Evolutionary conservation across 352 stramenopile species (phyloP), one percentile per base, ranked within the genome.

Genomic region (Phytophthora gonapodyides): DNA sequence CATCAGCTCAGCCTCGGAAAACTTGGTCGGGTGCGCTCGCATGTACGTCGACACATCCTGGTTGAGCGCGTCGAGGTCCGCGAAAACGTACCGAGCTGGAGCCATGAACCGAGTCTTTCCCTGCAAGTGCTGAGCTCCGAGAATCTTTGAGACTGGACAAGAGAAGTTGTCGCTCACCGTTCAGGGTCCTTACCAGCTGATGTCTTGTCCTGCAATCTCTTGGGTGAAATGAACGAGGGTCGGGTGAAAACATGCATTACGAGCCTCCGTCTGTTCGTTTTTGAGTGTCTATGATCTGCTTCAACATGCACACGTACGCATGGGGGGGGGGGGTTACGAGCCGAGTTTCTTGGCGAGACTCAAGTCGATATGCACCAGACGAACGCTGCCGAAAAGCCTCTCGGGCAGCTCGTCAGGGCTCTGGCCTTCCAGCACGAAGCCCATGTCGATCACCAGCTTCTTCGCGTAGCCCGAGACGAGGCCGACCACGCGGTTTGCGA

Each of bases 391-490:
- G 48, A 93, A 88, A 21, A 93, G 71, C 38, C 83, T 72, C 56
- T 93, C 83, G 8, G 83, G 83, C 7, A 93, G 64, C 42, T 93
- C 83, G 17, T 93, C 79, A 0, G 67, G 44, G 24, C 72, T 79
- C 46, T 88, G 82, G 16, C 73, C 81, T 59, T 93, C 81, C 35
- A 93, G 38, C 38, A 93, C 43, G 44, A 89, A 93, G 21, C 81
- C 82, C 82, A 93, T 91, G 67, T 93, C 81, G 52, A 93, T 89
- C 42, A 93, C 81, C 37, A 93, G 70, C 51, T 91, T 93, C 64
- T 93, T 93, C 4, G 81, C 81, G 58, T 91, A 93, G 0, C 83
- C 80, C 1, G 72, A 73, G 0, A 91, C 83, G 16, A 93, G 70
- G 5, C 81, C 81, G 4, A 89, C 80, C 35, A 93, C 83, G 46